phyloP scores from a whole-genome alignment of 192 early-diverging fungal species.

The Phlyctochytrium arcticum region DNA sequence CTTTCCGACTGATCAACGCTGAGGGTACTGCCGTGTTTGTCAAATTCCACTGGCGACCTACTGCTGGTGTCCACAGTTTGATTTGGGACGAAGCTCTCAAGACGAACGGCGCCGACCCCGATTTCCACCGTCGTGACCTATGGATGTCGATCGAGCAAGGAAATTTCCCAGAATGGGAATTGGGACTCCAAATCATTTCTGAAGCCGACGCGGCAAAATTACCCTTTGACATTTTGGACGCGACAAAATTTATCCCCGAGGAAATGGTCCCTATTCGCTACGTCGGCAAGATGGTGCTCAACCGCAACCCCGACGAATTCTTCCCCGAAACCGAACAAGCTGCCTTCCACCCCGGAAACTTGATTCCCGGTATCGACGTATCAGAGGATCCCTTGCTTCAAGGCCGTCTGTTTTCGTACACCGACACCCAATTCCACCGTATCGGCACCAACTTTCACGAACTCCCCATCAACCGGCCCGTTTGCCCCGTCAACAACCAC shows the following conservation, averaged over 20 bases:
- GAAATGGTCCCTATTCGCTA: conserved; percentile 71
- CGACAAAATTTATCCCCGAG: conserved; percentile 80
- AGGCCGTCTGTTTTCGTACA: conserved; percentile 78
- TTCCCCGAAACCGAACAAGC: conserved; percentile 83
- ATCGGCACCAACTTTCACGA: conserved; percentile 70
- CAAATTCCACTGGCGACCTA: conserved; percentile 84
- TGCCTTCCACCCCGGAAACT: conserved; percentile 72
- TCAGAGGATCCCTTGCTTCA: conserved; percentile 79
- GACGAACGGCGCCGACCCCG: conserved; percentile 62
- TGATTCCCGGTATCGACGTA: conserved; percentile 79
- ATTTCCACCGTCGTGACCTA: conserved; percentile 72
- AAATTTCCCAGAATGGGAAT: conserved; percentile 68
- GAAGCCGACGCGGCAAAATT: conserved; percentile 66
- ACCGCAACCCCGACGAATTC: conserved; percentile 82
- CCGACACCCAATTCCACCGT: conserved; percentile 22
- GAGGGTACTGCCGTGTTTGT: conserved; percentile 67
- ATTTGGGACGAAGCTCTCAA: conserved; percentile 56
- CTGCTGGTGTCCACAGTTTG: conserved; percentile 74
- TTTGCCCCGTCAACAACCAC: conserved; percentile 56
- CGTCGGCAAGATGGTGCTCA: conserved; percentile 71
- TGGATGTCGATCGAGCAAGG: conserved; percentile 67
- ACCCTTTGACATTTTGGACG: conserved; percentile 75
- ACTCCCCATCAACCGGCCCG: conserved; percentile 78
- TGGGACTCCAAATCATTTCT: conserved; percentile 68
- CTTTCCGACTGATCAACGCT: conserved; percentile 67